Evolutionary conservation across 2,329 filamentous ascomycete genomes (phyloP), one percentile per base, ranked within the genome.

Genomic region (Cladophialophora yegresii): DNA sequence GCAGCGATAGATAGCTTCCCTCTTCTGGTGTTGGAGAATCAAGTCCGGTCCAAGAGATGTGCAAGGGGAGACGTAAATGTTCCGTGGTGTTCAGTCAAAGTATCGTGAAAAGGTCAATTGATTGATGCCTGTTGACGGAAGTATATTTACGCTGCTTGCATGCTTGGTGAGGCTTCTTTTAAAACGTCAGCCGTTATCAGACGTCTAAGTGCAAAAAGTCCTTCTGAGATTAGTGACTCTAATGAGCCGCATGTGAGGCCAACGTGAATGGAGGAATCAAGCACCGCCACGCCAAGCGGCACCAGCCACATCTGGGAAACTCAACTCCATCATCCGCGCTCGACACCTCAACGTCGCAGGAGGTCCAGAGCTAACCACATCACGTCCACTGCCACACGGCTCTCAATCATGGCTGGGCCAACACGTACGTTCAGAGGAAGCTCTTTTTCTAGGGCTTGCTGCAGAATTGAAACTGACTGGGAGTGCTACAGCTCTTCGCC

Each of bases 381-480:
- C 47, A 54, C 32, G 51, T 53, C 36, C 36, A 33, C 36, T 30
- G 23, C 36, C 51, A 10, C 51, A 33, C 70, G 57, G 66, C 64
- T 66, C 70, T 71, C 74, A 76, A 75, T 64, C 71, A 83, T 84
- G 82, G 82, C 82, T 72, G 82, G 81, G 72, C 80, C 79, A 79
- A 78, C 75, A 78, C 80, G 71, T 77, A 81, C 80, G 73, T 72
- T 8, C 20, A 50, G 4, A 8, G 16, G 12, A 12, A 13, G n/a
- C 40, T 16, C 26, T 55, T n/a, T 45, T n/a, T 9, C 13, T 54
- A 75, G 81, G 81, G 81, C 85, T 82, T 79, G 77, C 75, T 78
- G 77, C 23, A 49, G 30, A 20, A 9, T 13, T n/a, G 30, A 61
- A 50, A 40, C 63, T 65, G 56, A 65, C 55, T 32, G 50, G 30